Evolutionary conservation across 1,284 basidiomycete species (phyloP).

Genomic region (Peniophora sp.): DNA sequence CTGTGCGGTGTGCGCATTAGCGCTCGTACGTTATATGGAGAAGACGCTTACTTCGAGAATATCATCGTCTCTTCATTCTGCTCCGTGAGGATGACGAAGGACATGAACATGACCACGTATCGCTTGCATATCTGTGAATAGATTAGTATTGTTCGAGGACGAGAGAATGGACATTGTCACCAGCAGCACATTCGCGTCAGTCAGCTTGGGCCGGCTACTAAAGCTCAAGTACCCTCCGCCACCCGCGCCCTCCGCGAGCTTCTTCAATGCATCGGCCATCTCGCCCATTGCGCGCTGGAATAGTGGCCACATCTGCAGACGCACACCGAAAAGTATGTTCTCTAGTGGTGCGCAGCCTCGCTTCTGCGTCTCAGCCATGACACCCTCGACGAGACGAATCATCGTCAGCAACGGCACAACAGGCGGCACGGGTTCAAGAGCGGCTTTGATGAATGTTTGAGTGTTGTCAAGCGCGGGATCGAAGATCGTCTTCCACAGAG

Average conservation of each 20-base stretch:
- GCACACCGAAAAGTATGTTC: conserved; percentile 69
- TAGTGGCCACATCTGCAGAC: conserved; percentile 83
- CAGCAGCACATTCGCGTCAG: conserved; percentile 57
- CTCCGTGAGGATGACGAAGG: conserved; percentile 70
- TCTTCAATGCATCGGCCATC: conserved; percentile 74
- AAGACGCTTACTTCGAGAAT: conserved; percentile 71
- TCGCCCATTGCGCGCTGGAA: conserved; percentile 87
- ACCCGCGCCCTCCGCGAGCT: conserved; percentile 62
- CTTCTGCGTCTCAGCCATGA: conserved; percentile 65
- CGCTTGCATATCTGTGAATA: conserved; percentile 45
- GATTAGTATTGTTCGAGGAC: background rate
- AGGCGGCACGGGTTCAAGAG: conserved; percentile 64
- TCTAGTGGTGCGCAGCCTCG: conserved; percentile 75
- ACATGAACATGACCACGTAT: conserved; percentile 75
- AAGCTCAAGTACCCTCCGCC: conserved; percentile 46
- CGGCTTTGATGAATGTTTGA: conserved; percentile 61
- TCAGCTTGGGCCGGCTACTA: conserved; percentile 52
- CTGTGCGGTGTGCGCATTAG: conserved; percentile 30
- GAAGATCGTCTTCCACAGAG: conserved; percentile 86
- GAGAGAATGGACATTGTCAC: conserved; percentile 31
- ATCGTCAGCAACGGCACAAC: conserved; percentile 76
- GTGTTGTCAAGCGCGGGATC: conserved; percentile 83
- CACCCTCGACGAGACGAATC: conserved; percentile 80
- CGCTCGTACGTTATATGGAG: conserved; percentile 3
- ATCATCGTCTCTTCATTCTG: conserved; percentile 91